Base-by-base conservation (phyloP, 805 yeast genomes). In the Hanseniaspora thailandica region DNA sequence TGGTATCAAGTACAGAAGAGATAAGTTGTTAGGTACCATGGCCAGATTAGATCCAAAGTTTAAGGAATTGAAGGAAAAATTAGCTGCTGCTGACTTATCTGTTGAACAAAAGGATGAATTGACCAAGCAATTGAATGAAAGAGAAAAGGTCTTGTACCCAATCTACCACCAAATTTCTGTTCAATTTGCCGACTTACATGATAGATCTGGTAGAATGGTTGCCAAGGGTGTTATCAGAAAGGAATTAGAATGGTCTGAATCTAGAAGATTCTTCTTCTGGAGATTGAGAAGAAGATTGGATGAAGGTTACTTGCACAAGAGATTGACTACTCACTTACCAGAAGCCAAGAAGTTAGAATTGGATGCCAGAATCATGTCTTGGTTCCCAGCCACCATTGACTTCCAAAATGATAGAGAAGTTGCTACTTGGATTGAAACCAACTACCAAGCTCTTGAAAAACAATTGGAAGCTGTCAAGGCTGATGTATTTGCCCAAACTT, bases 201-300 rank as follows among this genome's bases (percentile, higher is more conserved):
- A 93, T 69, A 81, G 97, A 72, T 82, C 97, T 13, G 95, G 93
- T 35, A 90, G 98, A 71, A 93, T 93, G 97, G 69, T 84, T 71
- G 94, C 95, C 54, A 94, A 93, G 77, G 95, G 90, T 55, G 84
- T 83, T 55, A 87, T 93, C 62, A 77, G 84, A 61, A 83, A 84
- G 66, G 93, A 87, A 62, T 71, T 93, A 52, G 81, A 84, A 63
- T 89, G 96, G 96, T 68, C 69, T 45, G 76, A 88, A 48, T 78
- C 97, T 30, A 86, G 99, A 76, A 81, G 97, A 64, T 86, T 77
- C 81, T 93, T 93, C 81, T 93, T 86, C 93, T 93, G 98, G 98
- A 82, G 99, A 71, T 78, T 87, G 57, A 86, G 97, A 73, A 84
- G 98, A 72, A 86, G 96, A 69, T 74, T 93, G 69, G 82, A 85